Base-by-base conservation (phyloP, 2,329 filamentous ascomycete genomes). In the Trichoderma atrobrunneum region DNA sequence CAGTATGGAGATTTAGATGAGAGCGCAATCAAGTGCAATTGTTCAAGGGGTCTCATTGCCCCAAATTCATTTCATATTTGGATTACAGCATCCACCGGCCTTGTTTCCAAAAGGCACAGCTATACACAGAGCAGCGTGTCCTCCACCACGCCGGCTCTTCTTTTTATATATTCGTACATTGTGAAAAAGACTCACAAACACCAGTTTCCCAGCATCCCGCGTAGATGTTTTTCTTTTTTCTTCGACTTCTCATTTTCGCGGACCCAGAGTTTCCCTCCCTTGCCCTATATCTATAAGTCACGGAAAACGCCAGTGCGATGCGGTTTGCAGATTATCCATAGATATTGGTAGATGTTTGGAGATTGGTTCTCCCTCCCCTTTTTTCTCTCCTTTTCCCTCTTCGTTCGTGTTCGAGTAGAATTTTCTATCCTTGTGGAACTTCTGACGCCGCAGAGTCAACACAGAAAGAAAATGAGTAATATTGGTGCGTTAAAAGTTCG, bases 271-370 rank as follows among this genome's bases (percentile, higher is more conserved):
- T 34, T 61, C 60, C 72, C 73, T 66, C 73, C 64, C 74, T 72
- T 21, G 8, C 14, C 14, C 68, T 48, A 57, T 43, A 66, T 77
- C 74, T 80, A 79, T 78, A 76, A 76, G 80, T 79, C 78, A 80
- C 76, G 71, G 72, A 67, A 68, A 80, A 80, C 79, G 78, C 79
- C 79, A 75, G 73, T 76, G 76, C 76, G 75, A 80, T 80, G 79
- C 78, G 77, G 75, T 62, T 60, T 73, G 74, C 70, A 68, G 74
- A 77, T 76, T 74, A 75, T 74, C 66, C 66, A 56, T 65, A 70
- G 60, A 69, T 72, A 63, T 72, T 54, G 64, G 57, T 69, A n/a
- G 32, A n/a, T 28, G 51, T 70, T 72, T 21, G 16, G 39, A 30
- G 43, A 26, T 56, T 66, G n/a, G 21, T 56, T 66, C n/a, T 39